A percentile compares a stretch with the other conserved stretches of the same genome.
Conservation (phyloP, 2,329 filamentous ascomycete genomes). For the Sarocladiaceae sp. region DNA sequence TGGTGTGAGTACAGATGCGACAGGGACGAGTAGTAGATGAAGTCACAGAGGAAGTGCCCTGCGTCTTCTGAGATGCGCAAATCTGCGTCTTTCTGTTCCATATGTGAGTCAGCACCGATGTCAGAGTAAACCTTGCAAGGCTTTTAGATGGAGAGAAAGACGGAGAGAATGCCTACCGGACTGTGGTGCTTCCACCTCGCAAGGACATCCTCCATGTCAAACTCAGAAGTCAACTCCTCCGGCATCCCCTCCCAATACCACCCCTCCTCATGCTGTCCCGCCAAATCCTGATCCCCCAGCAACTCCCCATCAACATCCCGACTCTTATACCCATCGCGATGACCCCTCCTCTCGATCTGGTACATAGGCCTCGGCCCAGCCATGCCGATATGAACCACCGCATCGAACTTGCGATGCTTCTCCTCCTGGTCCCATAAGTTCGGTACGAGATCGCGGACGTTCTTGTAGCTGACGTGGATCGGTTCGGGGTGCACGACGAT, state of each 20-base stretch:
- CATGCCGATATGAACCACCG: constrained; percentile 77
- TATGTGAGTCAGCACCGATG: not conserved
- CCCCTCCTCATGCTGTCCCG: constrained; percentile 33
- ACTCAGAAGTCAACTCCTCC: constrained; percentile 49
- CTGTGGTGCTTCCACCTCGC: constrained; percentile 48
- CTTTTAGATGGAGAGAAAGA: not conserved
- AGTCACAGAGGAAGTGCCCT: constrained; percentile 72
- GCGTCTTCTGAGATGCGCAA: constrained; percentile 64
- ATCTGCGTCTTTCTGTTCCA: constrained; percentile 32
- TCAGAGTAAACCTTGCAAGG: not conserved
- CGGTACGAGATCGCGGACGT: constrained; percentile 61
- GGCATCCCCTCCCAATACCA: constrained; percentile 55
- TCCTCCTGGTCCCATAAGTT: constrained; percentile 46
- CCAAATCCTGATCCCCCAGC: constrained; percentile 49
- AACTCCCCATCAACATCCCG: constrained; percentile 65
- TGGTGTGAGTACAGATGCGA: constrained; percentile 47
- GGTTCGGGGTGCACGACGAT: constrained; percentile 63
- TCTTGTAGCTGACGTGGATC: constrained; percentile 67
- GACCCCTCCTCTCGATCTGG: constrained; percentile 64
- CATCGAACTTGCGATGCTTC: constrained; percentile 43
- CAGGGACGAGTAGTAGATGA: constrained; percentile 69
- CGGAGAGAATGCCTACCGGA: constrained; percentile 34
- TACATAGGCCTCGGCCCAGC: constrained; percentile 62
- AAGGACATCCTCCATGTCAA: constrained; percentile 56
- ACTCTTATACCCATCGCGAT: constrained; percentile 67